Conservation (phyloP, 2,329 filamentous ascomycete species). For the Celoporthe dispersa region DNA sequence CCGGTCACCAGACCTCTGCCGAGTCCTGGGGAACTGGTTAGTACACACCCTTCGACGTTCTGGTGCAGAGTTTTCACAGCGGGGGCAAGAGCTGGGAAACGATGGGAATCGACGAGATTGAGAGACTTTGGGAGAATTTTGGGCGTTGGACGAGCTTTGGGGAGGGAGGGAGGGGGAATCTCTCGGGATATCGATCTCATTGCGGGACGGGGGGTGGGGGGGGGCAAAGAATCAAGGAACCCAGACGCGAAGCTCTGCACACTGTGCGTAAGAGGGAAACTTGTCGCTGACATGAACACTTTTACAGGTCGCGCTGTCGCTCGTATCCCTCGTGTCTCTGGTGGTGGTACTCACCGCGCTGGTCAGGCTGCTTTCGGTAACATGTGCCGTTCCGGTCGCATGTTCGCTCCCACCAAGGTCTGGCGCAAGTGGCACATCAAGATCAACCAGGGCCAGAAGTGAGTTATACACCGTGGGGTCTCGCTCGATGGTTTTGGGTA, state of each 20-base stretch:
- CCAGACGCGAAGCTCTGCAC: not conserved
- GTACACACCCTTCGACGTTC: slow-evolving; percentile 44
- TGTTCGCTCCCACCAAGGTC: slow-evolving; percentile 99
- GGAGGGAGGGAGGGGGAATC: too few species aligned
- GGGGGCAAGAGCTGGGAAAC: slow-evolving; percentile 1
- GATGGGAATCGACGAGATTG: not conserved
- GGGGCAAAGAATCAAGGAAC: not conserved
- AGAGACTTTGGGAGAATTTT: not conserved
- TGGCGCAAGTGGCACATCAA: slow-evolving; percentile 99
- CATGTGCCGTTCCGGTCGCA: slow-evolving; percentile 99
- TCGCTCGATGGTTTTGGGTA: not conserved
- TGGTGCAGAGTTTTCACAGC: not conserved
- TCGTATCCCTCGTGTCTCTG: slow-evolving; percentile 99
- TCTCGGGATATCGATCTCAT: not conserved
- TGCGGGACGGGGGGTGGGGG: too few species aligned
- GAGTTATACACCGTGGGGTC: slow-evolving; percentile 43
- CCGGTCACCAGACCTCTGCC: slow-evolving; percentile 99
- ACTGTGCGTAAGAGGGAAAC: slow-evolving; percentile 7
- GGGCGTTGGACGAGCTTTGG: not conserved
- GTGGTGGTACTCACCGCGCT: slow-evolving; percentile 99
- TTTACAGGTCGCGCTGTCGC: slow-evolving; percentile 92
- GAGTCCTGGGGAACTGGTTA: slow-evolving; percentile 99
- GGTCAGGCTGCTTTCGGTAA: slow-evolving; percentile 99
- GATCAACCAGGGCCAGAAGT: slow-evolving; percentile 99
- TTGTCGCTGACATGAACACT: slow-evolving; percentile 34